Evolutionary conservation across 2,329 filamentous ascomycete genomes (phyloP).

Genomic region (Diaporthe sp.): DNA sequence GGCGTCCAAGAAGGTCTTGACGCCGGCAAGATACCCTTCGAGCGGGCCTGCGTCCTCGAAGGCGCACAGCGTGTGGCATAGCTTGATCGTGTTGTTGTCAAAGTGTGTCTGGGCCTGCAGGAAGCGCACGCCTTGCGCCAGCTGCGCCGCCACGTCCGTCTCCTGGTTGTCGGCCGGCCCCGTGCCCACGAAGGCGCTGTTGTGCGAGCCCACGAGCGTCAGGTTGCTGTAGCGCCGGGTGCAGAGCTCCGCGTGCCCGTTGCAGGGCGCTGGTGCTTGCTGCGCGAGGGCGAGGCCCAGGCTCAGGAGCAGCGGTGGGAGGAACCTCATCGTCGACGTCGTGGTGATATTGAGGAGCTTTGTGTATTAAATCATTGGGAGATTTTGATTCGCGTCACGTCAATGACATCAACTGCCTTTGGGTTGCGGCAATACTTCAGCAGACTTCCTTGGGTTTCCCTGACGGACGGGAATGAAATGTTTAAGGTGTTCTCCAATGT

Average conservation of each 20-base stretch:
- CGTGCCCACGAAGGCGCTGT: slow-evolving; percentile 71
- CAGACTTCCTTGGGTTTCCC: background rate
- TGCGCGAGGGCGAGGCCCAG: slow-evolving; percentile 13
- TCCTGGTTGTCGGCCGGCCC: slow-evolving; percentile 69
- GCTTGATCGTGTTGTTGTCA: slow-evolving; percentile 59
- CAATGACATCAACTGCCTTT: background rate
- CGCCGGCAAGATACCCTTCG: slow-evolving; percentile 61
- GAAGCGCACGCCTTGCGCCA: slow-evolving; percentile 71
- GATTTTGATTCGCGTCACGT: background rate
- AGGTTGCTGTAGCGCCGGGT: slow-evolving; percentile 67
- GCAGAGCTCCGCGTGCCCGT: slow-evolving; percentile 68
- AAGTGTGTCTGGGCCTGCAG: slow-evolving; percentile 73
- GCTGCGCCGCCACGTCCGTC: slow-evolving; percentile 65
- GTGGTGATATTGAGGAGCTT: background rate
- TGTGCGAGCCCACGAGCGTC: slow-evolving; percentile 71
- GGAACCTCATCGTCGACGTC: background rate
- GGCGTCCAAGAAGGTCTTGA: slow-evolving; percentile 70
- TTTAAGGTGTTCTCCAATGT: background rate
- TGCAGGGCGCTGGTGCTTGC: slow-evolving; percentile 54
- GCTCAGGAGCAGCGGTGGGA: background rate
- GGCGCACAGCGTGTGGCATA: slow-evolving; percentile 74
- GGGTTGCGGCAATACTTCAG: background rate
- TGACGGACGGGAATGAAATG: background rate
- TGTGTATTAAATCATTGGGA: background rate
- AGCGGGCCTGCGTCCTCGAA: slow-evolving; percentile 69